A percentile compares a stretch with the other conserved stretches of the same genome.
phyloP scores from a whole-genome alignment of 495 filamentous ascomycete species.

The Podospora pseudocomata region DNA sequence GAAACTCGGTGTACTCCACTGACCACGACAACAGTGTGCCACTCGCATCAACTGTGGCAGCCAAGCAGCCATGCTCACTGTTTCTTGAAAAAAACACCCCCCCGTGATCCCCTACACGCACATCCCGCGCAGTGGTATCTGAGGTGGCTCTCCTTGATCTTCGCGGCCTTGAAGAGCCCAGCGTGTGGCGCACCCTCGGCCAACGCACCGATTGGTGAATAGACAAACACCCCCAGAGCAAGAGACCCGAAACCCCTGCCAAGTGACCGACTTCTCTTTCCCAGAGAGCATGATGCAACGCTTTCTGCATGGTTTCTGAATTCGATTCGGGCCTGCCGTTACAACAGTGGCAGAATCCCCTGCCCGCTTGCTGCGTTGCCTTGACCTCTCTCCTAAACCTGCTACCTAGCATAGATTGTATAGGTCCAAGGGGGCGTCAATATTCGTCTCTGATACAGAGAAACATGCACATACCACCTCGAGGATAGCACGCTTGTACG shows the following conservation, averaged over 20 bases:
- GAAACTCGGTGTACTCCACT: background rate
- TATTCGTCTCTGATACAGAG: background rate
- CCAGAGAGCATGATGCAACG: background rate
- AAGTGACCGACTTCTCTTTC: background rate
- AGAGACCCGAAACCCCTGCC: background rate
- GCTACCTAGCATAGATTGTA: background rate
- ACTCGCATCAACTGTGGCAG: background rate
- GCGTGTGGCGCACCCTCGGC: background rate
- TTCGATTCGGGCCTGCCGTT: conserved; percentile 1
- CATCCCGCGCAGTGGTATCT: background rate
- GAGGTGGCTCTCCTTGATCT: background rate
- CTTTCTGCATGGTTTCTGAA: background rate
- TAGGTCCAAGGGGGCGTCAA: background rate
- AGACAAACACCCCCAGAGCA: background rate
- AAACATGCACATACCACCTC: background rate
- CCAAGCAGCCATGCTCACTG: background rate
- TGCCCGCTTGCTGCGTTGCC: background rate
- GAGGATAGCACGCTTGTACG: background rate
- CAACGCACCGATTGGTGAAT: background rate
- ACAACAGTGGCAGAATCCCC: background rate
- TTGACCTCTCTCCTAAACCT: background rate
- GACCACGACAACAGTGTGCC: background rate
- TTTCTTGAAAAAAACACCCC: background rate
- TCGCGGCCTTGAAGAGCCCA: background rate
- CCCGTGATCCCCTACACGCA: background rate